A percentile compares a stretch with the other conserved stretches of the same genome.
Conservation (phyloP, 768 basidiomycete genomes). For the Rhodosporidiobolus odoratus region DNA sequence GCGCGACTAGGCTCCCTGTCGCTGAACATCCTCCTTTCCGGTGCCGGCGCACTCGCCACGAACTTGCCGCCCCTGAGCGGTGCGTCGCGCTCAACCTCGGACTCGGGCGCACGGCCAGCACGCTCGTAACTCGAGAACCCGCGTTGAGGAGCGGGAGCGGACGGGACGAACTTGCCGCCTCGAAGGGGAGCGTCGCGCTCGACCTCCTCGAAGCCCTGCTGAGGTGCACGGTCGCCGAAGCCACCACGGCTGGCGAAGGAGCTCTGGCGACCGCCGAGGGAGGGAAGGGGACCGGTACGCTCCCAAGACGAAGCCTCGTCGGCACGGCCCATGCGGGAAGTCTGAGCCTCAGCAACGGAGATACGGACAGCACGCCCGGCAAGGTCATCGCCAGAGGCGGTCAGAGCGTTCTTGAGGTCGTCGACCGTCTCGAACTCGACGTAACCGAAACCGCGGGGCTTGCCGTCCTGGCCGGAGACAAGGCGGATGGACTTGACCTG, state of each 20-base stretch:
- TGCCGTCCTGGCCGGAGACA: conserved; percentile 85
- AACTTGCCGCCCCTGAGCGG: conserved; percentile 41
- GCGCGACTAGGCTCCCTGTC: conserved; percentile 44
- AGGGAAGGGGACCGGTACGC: conserved; percentile 30
- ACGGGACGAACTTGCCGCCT: conserved; percentile 40
- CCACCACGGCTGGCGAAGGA: conserved; percentile 51
- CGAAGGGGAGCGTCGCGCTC: conserved; percentile 39
- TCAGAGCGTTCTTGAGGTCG: conserved; percentile 74
- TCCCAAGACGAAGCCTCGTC: conserved; percentile 53
- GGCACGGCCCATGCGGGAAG: conserved; percentile 62
- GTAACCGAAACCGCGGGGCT: conserved; percentile 97
- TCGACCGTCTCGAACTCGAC: conserved; percentile 88
- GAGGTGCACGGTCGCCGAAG: conserved; percentile 45
- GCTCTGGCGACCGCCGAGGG: conserved; percentile 46
- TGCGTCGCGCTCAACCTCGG: conserved; percentile 34
- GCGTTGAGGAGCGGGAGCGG: conserved; percentile 19
- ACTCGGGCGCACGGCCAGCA: conserved; percentile 5
- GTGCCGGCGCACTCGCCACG: conserved; percentile 37
- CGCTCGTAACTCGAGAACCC: not conserved
- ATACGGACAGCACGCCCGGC: conserved; percentile 77
- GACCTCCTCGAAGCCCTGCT: conserved; percentile 40
- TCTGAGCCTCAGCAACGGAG: conserved; percentile 71
- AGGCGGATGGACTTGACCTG: conserved; percentile 83
- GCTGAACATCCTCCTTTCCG: conserved; percentile 43
- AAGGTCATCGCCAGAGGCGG: conserved; percentile 63